Evolutionary conservation across 768 basidiomycete genomes (phyloP).

Genomic region (Plicaturopsis crispa): DNA sequence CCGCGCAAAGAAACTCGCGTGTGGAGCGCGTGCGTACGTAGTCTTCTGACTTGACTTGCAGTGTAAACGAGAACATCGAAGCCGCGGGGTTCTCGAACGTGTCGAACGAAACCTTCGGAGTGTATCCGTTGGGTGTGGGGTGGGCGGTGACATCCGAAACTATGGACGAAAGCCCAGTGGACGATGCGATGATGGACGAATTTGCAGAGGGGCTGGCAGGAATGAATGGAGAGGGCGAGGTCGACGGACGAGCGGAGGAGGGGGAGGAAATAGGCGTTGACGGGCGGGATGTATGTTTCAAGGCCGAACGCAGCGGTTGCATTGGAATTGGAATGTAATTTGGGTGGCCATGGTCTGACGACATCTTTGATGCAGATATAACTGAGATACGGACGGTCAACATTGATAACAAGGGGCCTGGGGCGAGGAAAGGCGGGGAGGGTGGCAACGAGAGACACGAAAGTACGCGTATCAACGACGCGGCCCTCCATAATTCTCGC

Average conservation of each 20-base stretch:
- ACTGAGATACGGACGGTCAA: no score
- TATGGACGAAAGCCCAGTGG: no score
- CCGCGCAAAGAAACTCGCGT: constrained; percentile 84
- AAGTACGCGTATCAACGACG: no score
- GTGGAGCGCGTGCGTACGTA: constrained; percentile 72
- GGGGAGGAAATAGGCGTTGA: constrained; percentile 18
- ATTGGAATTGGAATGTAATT: no score
- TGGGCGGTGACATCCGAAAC: no score
- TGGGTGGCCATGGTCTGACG: no score
- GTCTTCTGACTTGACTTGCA: constrained; percentile 77
- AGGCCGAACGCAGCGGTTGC: constrained; percentile 41
- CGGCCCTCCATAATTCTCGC: no score
- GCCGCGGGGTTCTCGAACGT: constrained; percentile 79
- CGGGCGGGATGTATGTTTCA: constrained; percentile 35
- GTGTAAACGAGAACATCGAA: constrained; percentile 83
- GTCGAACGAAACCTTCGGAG: constrained; percentile 66
- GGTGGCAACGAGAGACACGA: no score
- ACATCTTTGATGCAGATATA: no score
- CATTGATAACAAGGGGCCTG: no score
- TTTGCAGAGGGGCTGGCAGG: no score
- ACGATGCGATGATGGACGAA: constrained; percentile 9
- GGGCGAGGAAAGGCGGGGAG: no score
- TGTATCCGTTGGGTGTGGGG: constrained; percentile 6
- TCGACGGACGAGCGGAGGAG: constrained; percentile 9
- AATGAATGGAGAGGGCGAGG: constrained; percentile 14